phyloP scores from a whole-genome alignment of 345 rosid species.

The Brassica nigra region DNA sequence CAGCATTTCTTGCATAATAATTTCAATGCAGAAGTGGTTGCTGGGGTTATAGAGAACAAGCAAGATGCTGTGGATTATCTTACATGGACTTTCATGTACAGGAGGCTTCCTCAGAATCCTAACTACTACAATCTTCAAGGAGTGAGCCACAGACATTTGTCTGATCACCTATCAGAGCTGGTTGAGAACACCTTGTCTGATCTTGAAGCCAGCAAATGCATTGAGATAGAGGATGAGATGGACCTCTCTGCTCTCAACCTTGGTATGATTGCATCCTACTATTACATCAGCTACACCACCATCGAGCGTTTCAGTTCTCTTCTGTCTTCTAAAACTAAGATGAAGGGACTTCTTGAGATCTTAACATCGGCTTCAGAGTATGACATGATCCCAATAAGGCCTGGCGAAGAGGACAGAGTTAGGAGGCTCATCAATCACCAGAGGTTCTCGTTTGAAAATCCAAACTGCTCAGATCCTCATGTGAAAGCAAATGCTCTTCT shows the following conservation, averaged over 20 bases:
- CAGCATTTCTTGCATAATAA: constrained; percentile 90
- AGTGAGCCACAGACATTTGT: constrained; percentile 89
- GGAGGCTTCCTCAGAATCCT: constrained; percentile 91
- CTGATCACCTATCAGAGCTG: constrained; percentile 95
- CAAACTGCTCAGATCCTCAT: constrained; percentile 74
- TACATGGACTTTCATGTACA: constrained; percentile 94
- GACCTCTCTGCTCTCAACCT: constrained; percentile 80
- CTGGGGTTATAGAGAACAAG: constrained; percentile 77
- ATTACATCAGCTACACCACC: constrained; percentile 83
- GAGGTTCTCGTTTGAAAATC: constrained; percentile 86
- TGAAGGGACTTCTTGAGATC: constrained; percentile 91
- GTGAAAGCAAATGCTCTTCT: constrained; percentile 89
- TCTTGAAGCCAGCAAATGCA: constrained; percentile 81
- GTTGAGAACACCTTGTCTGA: constrained; percentile 82
- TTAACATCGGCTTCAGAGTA: constrained; percentile 91
- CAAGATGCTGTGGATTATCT: constrained; percentile 97
- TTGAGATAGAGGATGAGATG: constrained; percentile 75
- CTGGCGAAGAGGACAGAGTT: constrained; percentile 87
- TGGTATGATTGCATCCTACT: constrained; percentile 88
- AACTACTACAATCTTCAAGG: constrained; percentile 98
- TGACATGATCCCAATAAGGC: constrained; percentile 70
- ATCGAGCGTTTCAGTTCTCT: constrained; percentile 90
- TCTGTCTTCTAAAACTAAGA: constrained; percentile 79
- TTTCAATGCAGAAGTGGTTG: constrained; percentile 87
- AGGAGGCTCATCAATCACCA: constrained; percentile 81